Percentiles rank a stretch among this genome's conserved stretches.
Evolutionary conservation across 2,329 filamentous ascomycete species (phyloP).

Genomic region (Didymella pomorum): DNA sequence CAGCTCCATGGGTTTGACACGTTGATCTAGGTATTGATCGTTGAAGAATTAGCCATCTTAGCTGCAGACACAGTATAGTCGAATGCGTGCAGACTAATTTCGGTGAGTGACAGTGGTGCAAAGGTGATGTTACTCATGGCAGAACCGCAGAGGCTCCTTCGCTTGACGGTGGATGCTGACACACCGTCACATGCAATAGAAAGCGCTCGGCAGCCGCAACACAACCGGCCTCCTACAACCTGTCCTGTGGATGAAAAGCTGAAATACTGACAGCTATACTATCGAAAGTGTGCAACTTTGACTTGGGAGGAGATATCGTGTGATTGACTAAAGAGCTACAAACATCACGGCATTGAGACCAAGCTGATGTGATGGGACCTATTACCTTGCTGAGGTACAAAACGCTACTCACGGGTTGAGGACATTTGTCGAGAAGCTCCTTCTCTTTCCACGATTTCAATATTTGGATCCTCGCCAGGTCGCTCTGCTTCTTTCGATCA

Average conservation of each 20-base stretch:
- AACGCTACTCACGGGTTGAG: too few relatives aligned
- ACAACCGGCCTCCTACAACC: conserved; percentile 18
- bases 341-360: too few relatives aligned
- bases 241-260: conserved; percentile 16
- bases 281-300: conserved; percentile 19
- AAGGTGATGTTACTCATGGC: not conserved
- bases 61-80: not conserved
- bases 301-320: conserved; percentile 10
- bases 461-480: too few relatives aligned
- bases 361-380: too few relatives aligned
- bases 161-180: not conserved
- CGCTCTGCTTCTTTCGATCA: too few relatives aligned
- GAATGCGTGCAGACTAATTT: not conserved
- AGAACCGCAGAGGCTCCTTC: not conserved
- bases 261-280: conserved; percentile 22
- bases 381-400: too few relatives aligned
- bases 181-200: not conserved
- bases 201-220: not conserved
- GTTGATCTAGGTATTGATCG: not conserved
- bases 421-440: too few relatives aligned
- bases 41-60: not conserved
- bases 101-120: not conserved
- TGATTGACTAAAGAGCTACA: conserved; percentile 1
- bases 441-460: too few relatives aligned
- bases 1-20: not conserved